A percentile compares a stretch with the other conserved stretches of the same genome.
phyloP scores from a whole-genome alignment of 2,329 filamentous ascomycete species.

The Phyllosticta ampelicida region DNA sequence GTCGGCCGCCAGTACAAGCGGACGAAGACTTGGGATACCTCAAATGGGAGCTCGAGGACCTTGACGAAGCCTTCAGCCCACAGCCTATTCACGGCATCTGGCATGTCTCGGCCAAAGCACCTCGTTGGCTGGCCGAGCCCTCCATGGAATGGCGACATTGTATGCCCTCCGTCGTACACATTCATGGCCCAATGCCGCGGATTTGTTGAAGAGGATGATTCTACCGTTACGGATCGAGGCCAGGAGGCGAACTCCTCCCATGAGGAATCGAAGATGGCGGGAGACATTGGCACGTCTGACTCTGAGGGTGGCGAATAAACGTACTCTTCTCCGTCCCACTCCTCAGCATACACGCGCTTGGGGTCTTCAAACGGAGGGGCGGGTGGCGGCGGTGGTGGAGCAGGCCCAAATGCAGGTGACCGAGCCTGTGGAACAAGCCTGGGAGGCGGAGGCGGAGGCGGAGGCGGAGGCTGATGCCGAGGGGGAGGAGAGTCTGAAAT shows the following conservation, averaged over 20 bases:
- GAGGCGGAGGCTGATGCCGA: background rate
- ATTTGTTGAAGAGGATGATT: slow-evolving; percentile 21
- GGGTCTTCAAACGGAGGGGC: slow-evolving; percentile 13
- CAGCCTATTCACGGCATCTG: slow-evolving; percentile 24
- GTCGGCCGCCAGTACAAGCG: slow-evolving; percentile 41
- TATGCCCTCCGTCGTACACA: slow-evolving; percentile 33
- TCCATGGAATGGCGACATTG: slow-evolving; percentile 25
- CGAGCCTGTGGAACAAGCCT: background rate
- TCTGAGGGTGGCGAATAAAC: slow-evolving; percentile 4
- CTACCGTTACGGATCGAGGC: slow-evolving; percentile 4
- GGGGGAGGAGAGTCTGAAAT: slow-evolving; percentile 8
- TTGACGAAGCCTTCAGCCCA: slow-evolving; percentile 31
- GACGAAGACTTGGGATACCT: slow-evolving; percentile 35
- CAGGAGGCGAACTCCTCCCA: slow-evolving; percentile 29
- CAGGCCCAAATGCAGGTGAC: background rate
- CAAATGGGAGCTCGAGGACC: slow-evolving; percentile 35
- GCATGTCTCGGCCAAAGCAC: slow-evolving; percentile 27
- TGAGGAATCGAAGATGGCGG: slow-evolving; percentile 33
- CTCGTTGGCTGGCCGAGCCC: slow-evolving; percentile 20
- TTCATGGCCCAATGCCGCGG: slow-evolving; percentile 32
- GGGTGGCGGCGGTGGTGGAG: slow-evolving; percentile 24
- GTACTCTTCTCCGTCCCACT: slow-evolving; percentile 6
- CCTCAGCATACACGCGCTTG: background rate
- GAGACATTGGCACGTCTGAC: slow-evolving; percentile 22
- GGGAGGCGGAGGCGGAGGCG: background rate